Evolutionary conservation across 805 yeast genomes (phyloP).

Genomic region (Pichia membranifaciens): DNA sequence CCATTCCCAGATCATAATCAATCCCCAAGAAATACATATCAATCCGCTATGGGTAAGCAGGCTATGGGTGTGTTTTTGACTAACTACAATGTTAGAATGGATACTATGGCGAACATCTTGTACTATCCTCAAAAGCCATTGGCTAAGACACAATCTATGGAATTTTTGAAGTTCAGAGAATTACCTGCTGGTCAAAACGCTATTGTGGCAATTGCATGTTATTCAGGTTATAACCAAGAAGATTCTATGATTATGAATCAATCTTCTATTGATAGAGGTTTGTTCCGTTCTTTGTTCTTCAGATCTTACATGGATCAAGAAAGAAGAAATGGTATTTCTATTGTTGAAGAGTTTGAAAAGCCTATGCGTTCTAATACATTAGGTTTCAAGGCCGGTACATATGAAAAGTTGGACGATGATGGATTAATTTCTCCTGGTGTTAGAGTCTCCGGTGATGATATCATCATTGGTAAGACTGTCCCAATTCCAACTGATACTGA

Average conservation of each 20-base stretch:
- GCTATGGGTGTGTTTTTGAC: slow-evolving; percentile 99
- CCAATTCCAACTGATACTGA: slow-evolving; percentile 99
- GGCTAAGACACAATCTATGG: slow-evolving; percentile 98
- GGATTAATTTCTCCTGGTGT: slow-evolving; percentile 98
- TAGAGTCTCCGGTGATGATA: slow-evolving; percentile 97
- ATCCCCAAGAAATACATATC: slow-evolving; percentile 98
- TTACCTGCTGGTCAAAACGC: slow-evolving; percentile 99
- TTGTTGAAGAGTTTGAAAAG: slow-evolving; percentile 95
- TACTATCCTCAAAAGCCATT: slow-evolving; percentile 97
- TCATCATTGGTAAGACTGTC: slow-evolving; percentile 96
- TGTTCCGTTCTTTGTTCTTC: slow-evolving; percentile 92
- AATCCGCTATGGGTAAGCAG: slow-evolving; percentile 99
- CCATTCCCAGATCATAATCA: slow-evolving; percentile 99
- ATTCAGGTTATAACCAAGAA: slow-evolving; percentile 98
- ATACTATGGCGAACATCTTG: slow-evolving; percentile 96
- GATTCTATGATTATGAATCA: slow-evolving; percentile 99
- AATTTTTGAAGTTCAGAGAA: slow-evolving; percentile 92
- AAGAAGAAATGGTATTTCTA: slow-evolving; percentile 96
- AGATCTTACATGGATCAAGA: slow-evolving; percentile 98
- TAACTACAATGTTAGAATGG: slow-evolving; percentile 95
- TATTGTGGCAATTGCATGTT: slow-evolving; percentile 95
- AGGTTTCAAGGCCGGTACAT: slow-evolving; percentile 95
- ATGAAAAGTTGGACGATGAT: slow-evolving; percentile 96
- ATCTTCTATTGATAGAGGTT: slow-evolving; percentile 92
- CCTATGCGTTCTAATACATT: slow-evolving; percentile 93